Base-by-base conservation (phyloP, 176 grass and related monocot species). In the Paspalum vaginatum region DNA sequence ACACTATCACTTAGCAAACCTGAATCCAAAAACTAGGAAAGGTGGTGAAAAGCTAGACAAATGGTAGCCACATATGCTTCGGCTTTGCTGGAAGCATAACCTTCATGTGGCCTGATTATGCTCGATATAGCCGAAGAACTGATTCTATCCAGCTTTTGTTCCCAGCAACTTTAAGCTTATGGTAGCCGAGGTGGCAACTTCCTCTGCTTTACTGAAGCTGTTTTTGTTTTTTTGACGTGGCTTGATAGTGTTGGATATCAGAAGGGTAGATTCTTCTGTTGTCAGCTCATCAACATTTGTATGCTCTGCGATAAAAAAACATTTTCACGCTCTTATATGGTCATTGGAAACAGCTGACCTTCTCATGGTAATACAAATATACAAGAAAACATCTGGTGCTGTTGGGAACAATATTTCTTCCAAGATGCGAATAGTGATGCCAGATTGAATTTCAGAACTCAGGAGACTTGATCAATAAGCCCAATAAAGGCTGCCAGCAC, bases 31-130 rank as follows among this genome's bases (percentile, higher is more conserved):
- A 62, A 64, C 55, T 57, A 55, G 21, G 72, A 87, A 82, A 44
- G 54, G 37, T 1, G 65, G 68, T 58, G 74, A 48, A 84, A 76
- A 76, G 45, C 41, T 81, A 46, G 78, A 59, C 15, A 81, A 56
- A 71, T 32, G 72, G 57, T 13, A 43, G 41, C 21, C 20, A 65
- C 75, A 81, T 85, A 72, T 85, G 82, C 77, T 5, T 38, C 42
- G 24, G 26, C 65, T 85, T 89, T 81, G 77, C 44, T 32, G 32
- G 65, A 65, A 64, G 78, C 83, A 66, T 32, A 72, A 64, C 56
- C 81, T 89, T 64, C 25, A 72, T 15, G 87, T 77, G 57, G 55
- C 65, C 25, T 52, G 72, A 81, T 77, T 77, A 78, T 85, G 65
- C 58, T 73, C 49, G 5, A 66, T 66, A 52, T 9, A 43, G 41